Percentiles rank a stretch among this genome's conserved stretches.
These are phyloP conservation scores for Zea luxurians DNA, from an alignment of 176 grass and related monocot genomes.

Conservation along the genomic window DNA sequence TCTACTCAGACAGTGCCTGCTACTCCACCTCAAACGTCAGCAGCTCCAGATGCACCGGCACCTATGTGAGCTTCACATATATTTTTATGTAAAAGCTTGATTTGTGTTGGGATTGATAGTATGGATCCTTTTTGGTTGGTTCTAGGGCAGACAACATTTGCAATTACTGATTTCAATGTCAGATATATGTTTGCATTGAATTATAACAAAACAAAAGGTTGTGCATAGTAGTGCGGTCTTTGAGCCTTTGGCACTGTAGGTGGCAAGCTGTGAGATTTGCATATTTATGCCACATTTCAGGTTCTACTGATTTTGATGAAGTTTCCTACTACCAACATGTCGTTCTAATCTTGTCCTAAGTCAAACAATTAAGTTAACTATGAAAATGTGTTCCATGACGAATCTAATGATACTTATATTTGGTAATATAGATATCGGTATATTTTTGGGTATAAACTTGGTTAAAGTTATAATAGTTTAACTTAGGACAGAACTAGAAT, in stretches of 20 bases:
- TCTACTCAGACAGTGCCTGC: constrained; percentile 52
- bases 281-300: not conserved
- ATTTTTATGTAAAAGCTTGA: constrained; percentile 16
- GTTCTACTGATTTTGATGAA: not conserved
- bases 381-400: not conserved
- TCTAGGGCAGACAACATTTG: constrained; percentile 1
- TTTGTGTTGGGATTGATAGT: not conserved
- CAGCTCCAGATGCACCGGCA: constrained; percentile 40
- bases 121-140: not conserved
- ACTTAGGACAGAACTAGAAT: not conserved
- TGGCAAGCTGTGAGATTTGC: not conserved
- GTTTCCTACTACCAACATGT: not conserved
- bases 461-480: not conserved
- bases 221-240: not conserved
- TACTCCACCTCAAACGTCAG: constrained; percentile 53
- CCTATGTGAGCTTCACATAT: constrained; percentile 49
- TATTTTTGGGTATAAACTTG: not conserved
- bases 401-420: not conserved
- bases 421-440: not conserved
- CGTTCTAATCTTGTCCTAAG: not conserved
- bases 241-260: not conserved
- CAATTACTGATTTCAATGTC: not conserved
- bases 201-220: not conserved
- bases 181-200: not conserved
- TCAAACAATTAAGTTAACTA: not conserved